These are phyloP conservation scores for Botrytis fabae DNA, from an alignment of 2,329 filamentous ascomycete species.

Conservation along the genomic window DNA sequence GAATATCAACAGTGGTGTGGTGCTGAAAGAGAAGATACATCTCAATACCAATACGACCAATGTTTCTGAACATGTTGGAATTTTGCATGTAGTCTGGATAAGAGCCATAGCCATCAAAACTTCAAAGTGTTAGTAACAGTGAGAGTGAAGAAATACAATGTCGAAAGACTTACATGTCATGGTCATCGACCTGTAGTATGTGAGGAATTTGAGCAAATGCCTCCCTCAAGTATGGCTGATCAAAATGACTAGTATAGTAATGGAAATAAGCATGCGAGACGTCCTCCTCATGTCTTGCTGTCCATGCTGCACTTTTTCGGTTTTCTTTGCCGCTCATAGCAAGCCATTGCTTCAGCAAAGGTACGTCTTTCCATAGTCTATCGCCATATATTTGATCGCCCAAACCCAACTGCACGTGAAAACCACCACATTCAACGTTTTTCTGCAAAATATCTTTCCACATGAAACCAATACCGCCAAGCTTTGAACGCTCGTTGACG, in stretches of 20 bases:
- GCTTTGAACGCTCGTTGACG: conserved; percentile 77
- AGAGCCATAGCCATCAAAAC: conserved; percentile 94
- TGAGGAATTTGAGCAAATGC: conserved; percentile 98
- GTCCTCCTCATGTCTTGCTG: conserved; percentile 91
- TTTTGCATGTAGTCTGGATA: conserved; percentile 99
- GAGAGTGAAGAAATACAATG: background rate
- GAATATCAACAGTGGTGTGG: conserved; percentile 90
- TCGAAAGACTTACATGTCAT: conserved; percentile 79
- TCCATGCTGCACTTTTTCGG: conserved; percentile 87
- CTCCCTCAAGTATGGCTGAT: conserved; percentile 90
- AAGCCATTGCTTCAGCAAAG: conserved; percentile 91
- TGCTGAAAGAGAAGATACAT: conserved; percentile 99
- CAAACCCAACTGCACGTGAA: conserved; percentile 88
- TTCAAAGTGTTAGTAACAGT: conserved; percentile 43
- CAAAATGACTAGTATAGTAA: conserved; percentile 97
- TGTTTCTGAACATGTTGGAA: conserved; percentile 97
- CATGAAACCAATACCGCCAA: conserved; percentile 92
- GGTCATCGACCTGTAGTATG: conserved; percentile 88
- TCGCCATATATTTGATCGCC: conserved; percentile 97
- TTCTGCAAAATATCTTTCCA: conserved; percentile 99
- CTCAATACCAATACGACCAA: conserved; percentile 89
- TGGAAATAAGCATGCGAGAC: conserved; percentile 97
- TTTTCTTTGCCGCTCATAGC: conserved; percentile 91
- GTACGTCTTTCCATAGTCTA: conserved; percentile 93
- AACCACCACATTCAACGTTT: conserved; percentile 93